phyloP scores from a whole-genome alignment of 208 protist species.

The Trypanosoma boissoni region DNA sequence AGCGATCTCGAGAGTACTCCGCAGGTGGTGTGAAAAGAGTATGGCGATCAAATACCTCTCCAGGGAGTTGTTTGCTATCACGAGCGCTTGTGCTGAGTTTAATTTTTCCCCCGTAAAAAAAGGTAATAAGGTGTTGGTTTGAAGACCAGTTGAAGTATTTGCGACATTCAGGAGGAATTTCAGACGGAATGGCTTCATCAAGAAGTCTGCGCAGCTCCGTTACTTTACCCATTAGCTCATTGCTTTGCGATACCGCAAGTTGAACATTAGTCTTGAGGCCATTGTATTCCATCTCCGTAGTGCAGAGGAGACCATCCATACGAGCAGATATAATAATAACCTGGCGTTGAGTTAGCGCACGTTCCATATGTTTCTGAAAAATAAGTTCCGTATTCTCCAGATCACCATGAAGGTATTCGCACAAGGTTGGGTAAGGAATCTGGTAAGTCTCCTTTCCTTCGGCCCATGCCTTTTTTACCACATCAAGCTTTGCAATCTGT shows the following conservation, averaged over 20 bases:
- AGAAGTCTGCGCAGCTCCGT: slow-evolving; percentile 57
- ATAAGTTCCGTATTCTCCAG: slow-evolving; percentile 91
- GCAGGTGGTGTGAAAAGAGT: slow-evolving; percentile 57
- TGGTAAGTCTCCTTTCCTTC: slow-evolving; percentile 89
- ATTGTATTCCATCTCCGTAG: slow-evolving; percentile 94
- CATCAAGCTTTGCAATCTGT: slow-evolving; percentile 84
- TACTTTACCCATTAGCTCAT: slow-evolving; percentile 73
- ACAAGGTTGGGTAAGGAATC: slow-evolving; percentile 80
- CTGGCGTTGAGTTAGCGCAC: slow-evolving; percentile 73
- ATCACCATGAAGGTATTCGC: slow-evolving; percentile 89
- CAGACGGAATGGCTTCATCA: slow-evolving; percentile 66
- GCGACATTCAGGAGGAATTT: slow-evolving; percentile 80
- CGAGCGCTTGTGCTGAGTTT: slow-evolving; percentile 84
- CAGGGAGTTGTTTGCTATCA: slow-evolving; percentile 75
- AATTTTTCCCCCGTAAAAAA: slow-evolving; percentile 89
- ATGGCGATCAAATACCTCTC: slow-evolving; percentile 80
- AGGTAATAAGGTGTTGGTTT: slow-evolving; percentile 81
- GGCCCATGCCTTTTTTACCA: slow-evolving; percentile 88
- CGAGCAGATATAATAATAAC: slow-evolving; percentile 76
- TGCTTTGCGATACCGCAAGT: slow-evolving; percentile 74
- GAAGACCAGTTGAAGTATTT: slow-evolving; percentile 94
- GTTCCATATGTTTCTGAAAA: slow-evolving; percentile 89
- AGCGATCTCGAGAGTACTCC: slow-evolving; percentile 31
- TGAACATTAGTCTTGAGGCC: slow-evolving; percentile 89
- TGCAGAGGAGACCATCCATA: slow-evolving; percentile 91